Conservation (phyloP, 1,284 basidiomycete species). For the Ceratobasidium sp. region DNA sequence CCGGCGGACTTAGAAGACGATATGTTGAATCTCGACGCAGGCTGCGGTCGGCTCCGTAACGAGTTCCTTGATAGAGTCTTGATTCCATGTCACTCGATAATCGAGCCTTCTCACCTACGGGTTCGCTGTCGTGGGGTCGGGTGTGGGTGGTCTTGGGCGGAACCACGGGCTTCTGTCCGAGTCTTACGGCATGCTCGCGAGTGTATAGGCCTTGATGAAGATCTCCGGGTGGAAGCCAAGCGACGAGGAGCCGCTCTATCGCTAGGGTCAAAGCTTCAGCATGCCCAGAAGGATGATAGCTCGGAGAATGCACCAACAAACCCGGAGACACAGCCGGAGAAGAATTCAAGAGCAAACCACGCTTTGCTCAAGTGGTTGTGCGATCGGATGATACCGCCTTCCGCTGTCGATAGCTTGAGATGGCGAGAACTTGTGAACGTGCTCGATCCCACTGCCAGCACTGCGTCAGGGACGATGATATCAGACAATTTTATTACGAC, state of each 20-base stretch:
- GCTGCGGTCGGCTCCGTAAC: neutral
- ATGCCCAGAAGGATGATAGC: neutral
- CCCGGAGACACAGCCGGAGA: neutral
- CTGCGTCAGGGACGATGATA: slow-evolving; percentile 19
- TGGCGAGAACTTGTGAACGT: slow-evolving; percentile 18
- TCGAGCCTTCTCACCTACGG: slow-evolving; percentile 9
- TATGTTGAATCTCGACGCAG: neutral
- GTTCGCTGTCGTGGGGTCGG: slow-evolving; percentile 12
- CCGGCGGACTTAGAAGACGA: neutral
- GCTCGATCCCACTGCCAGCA: neutral
- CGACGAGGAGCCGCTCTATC: slow-evolving; percentile 13
- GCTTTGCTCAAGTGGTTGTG: slow-evolving; percentile 33
- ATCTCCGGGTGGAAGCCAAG: neutral
- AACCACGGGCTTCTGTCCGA: neutral
- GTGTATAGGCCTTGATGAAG: neutral
- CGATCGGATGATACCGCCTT: slow-evolving; percentile 26
- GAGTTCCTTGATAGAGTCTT: neutral
- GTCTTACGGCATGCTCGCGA: neutral
- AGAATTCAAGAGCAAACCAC: slow-evolving; percentile 5
- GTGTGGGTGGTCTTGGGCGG: slow-evolving; percentile 29
- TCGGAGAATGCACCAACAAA: neutral
- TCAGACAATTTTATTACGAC: slow-evolving; percentile 18
- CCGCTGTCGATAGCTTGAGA: slow-evolving; percentile 9
- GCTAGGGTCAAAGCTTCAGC: slow-evolving; percentile 8
- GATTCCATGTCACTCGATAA: slow-evolving; percentile 25